Base-by-base conservation (phyloP, 495 filamentous ascomycete species). In the Hypoxylon cercidicola region DNA sequence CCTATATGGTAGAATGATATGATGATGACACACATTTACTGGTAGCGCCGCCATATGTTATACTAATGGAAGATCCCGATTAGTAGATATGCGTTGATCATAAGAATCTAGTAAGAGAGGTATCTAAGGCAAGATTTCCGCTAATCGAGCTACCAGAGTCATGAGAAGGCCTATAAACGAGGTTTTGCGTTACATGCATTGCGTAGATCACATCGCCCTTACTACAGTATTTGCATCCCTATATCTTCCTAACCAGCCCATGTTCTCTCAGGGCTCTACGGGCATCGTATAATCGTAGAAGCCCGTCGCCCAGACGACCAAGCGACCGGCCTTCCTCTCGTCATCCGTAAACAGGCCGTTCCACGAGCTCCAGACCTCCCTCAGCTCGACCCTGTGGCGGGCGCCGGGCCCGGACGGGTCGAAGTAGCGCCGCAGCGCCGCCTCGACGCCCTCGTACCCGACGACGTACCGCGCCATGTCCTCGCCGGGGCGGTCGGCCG, bases 301-400 rank as follows among this genome's bases (percentile, higher is more conserved):
- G n/a, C 78, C 76, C 12, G 78, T 80, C 60, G 81, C 81, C 83
- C 84, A 99, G 41, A 97, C 91, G 7, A 97, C 81, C 62, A 99
- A 84, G 73, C 92, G 89, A n/a, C 95, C 96, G 23, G 76, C 76
- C 64, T 96, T 84, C 68, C 95, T 85, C 83, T 83, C 88, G 77
- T 99, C 95, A 71, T 97, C 95, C 65, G 96, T 92, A 78, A 89
- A 91, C 61, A 87, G 82, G 1, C 86, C 90, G 77, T 97, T 99
- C 75, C 85, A 91, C 9, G 82, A 87, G 39, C 88, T 82, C 89
- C 88, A 97, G 15, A 85, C 89, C 50, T 78, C 78, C 21, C 72
- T 79, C 45, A 92, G 77, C 30, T 78, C 60, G 3, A 74, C 72
- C 69, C 74, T 69, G 66, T 75, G 55, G 54, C 72, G 34, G 34